Conservation (phyloP, 192 early-diverging fungal species). For the Coemansia sp. region DNA sequence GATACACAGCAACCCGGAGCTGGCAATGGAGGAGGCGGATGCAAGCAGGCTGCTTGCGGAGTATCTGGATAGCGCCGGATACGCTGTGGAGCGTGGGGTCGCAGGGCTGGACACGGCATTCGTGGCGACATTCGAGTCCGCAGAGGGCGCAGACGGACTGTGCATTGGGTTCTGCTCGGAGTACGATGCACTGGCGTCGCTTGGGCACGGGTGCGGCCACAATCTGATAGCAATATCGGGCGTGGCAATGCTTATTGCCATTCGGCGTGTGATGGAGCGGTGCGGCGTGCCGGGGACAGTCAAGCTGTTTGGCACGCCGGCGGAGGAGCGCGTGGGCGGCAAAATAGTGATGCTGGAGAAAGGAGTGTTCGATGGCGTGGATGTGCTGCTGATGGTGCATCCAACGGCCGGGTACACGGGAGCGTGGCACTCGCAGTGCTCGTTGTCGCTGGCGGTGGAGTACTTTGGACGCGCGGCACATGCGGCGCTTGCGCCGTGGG, state of each 20-base stretch:
- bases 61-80: slow-evolving; percentile 67
- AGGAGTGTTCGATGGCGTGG: slow-evolving; percentile 70
- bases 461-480: slow-evolving; percentile 75
- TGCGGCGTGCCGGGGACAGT: slow-evolving; percentile 60
- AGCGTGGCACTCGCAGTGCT: slow-evolving; percentile 53
- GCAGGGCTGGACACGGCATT: slow-evolving; percentile 76
- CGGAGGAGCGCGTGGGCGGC: slow-evolving; percentile 70
- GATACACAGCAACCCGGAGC: slow-evolving; percentile 65
- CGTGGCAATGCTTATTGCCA: slow-evolving; percentile 61
- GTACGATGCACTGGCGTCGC: slow-evolving; percentile 67
- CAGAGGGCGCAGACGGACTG: slow-evolving; percentile 36
- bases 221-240: slow-evolving; percentile 73
- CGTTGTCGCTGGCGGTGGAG: slow-evolving; percentile 54
- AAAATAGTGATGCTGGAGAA: slow-evolving; percentile 70
- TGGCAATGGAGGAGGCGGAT: slow-evolving; percentile 56
- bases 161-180: slow-evolving; percentile 64
- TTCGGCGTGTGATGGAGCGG: slow-evolving; percentile 41
- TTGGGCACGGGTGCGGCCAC: slow-evolving; percentile 72
- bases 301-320: slow-evolving; percentile 75
- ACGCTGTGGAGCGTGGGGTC: slow-evolving; percentile 59
- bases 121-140: slow-evolving; percentile 62
- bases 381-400: slow-evolving; percentile 81
- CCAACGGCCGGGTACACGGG: slow-evolving; percentile 61
- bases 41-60: slow-evolving; percentile 66
- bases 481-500: slow-evolving; percentile 66